Evolutionary conservation across 306 rosid genomes (phyloP).

Genomic region (Cucurbita maxima): DNA sequence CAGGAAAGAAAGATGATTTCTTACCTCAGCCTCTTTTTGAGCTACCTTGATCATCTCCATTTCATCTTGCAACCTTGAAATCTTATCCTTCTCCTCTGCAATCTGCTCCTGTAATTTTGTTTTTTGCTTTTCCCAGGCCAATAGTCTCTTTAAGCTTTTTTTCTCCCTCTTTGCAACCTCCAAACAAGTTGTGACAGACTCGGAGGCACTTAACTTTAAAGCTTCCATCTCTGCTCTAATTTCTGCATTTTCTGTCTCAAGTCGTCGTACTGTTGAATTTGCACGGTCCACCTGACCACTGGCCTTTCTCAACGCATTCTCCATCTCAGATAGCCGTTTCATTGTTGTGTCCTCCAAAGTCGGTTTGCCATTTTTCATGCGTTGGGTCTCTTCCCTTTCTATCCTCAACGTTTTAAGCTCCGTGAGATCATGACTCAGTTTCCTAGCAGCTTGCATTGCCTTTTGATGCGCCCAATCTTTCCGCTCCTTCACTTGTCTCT

Average conservation of each 20-base stretch:
- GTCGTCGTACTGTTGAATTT: conserved; percentile 68
- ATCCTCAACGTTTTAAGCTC: conserved; percentile 78
- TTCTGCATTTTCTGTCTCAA: conserved; percentile 88
- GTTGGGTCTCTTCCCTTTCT: conserved; percentile 91
- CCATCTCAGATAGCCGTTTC: conserved; percentile 92
- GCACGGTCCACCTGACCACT: conserved; percentile 89
- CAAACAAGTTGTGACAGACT: conserved; percentile 61
- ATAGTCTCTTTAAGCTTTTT: conserved; percentile 59
- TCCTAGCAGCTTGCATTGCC: conserved; percentile 93
- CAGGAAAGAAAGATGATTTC: background rate
- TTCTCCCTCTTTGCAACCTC: conserved; percentile 89
- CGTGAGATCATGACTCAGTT: conserved; percentile 65
- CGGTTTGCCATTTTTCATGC: conserved; percentile 83
- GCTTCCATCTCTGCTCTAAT: conserved; percentile 98
- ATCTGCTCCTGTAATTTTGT: conserved; percentile 65
- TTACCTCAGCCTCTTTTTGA: conserved; percentile 74
- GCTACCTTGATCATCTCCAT: conserved; percentile 39
- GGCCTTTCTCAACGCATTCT: conserved; percentile 82
- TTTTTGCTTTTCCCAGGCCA: conserved; percentile 94
- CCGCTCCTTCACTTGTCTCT: conserved; percentile 65
- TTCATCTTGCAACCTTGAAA: conserved; percentile 35
- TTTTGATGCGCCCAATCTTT: conserved; percentile 93
- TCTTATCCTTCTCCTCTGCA: conserved; percentile 53
- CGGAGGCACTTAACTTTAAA: conserved; percentile 88
- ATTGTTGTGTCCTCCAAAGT: conserved; percentile 71